These are phyloP conservation scores for Mesembryanthemum crystallinum DNA, from an alignment of 148 eudicot species.

Conservation along the genomic window DNA sequence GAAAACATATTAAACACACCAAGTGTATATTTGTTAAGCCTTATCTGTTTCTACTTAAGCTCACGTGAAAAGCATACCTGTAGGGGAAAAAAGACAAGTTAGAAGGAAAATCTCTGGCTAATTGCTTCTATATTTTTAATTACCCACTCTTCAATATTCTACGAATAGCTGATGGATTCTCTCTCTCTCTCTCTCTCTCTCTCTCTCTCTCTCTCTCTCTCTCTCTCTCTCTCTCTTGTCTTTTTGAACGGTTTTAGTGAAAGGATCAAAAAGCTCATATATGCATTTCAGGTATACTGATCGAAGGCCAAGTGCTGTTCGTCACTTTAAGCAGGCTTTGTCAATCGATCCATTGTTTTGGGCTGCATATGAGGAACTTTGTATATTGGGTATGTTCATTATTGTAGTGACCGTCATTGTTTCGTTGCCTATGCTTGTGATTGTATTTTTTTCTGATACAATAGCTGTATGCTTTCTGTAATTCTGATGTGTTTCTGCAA, in stretches of 20 bases:
- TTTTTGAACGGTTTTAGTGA: neutral
- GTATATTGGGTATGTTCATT: constrained; percentile 64
- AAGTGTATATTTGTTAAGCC: neutral
- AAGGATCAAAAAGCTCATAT: constrained; percentile 3
- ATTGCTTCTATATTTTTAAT: neutral
- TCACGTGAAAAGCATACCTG: neutral
- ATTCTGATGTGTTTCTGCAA: constrained; percentile 11
- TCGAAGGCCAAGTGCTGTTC: constrained; percentile 64
- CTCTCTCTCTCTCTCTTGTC: neutral
- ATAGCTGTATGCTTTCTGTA: neutral
- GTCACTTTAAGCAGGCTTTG: constrained; percentile 91
- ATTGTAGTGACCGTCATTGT: neutral
- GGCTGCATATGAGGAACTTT: constrained; percentile 96
- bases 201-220: no score
- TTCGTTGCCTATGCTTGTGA: neutral
- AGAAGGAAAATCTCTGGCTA: no score
- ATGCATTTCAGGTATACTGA: constrained; percentile 75
- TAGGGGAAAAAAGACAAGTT: neutral
- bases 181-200: no score
- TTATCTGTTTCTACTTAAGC: neutral
- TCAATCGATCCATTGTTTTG: constrained; percentile 84
- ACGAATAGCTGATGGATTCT: no score
- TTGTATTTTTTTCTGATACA: neutral
- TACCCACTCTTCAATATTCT: neutral
- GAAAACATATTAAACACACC: no score